Evolutionary conservation across 106 monocot species (phyloP).

Genomic region (Alisma plantagoaquatica): DNA sequence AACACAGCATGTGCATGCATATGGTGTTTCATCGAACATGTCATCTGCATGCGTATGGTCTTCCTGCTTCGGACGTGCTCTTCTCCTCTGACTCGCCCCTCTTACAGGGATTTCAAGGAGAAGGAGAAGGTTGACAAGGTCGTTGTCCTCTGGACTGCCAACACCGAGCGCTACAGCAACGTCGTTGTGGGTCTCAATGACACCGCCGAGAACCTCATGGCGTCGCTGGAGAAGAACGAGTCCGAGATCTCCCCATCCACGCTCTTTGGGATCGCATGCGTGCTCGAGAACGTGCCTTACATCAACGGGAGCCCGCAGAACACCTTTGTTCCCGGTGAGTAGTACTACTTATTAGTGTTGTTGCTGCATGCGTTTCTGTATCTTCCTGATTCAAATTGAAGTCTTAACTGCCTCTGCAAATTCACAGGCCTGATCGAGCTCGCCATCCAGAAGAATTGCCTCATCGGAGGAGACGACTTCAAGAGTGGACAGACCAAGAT

Average conservation of each 20-base stretch:
- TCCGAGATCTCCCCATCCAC: constrained; percentile 93
- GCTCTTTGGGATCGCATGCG: constrained; percentile 69
- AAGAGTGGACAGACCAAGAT: constrained; percentile 99
- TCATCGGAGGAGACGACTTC: constrained; percentile 98
- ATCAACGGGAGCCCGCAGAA: constrained; percentile 98
- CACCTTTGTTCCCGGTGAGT: constrained; percentile 87
- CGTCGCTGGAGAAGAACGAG: constrained; percentile 65
- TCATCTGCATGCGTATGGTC: no score
- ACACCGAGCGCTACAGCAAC: constrained; percentile 94
- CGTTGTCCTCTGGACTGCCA: constrained; percentile 95
- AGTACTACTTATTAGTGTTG: not conserved
- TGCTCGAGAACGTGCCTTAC: constrained; percentile 76
- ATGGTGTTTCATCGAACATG: no score
- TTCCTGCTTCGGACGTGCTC: no score
- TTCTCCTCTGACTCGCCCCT: no score
- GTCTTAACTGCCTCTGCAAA: no score
- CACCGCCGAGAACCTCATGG: constrained; percentile 70
- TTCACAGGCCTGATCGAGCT: constrained; percentile 76
- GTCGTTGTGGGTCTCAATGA: constrained; percentile 80
- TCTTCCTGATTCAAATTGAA: no score
- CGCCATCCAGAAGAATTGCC: constrained; percentile 70
- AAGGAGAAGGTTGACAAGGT: constrained; percentile 85
- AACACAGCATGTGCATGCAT: no score
- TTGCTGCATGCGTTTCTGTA: no score
- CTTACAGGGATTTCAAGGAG: constrained; percentile 86